phyloP scores from a whole-genome alignment of 805 yeast genomes.

The Teunomyces stri region DNA sequence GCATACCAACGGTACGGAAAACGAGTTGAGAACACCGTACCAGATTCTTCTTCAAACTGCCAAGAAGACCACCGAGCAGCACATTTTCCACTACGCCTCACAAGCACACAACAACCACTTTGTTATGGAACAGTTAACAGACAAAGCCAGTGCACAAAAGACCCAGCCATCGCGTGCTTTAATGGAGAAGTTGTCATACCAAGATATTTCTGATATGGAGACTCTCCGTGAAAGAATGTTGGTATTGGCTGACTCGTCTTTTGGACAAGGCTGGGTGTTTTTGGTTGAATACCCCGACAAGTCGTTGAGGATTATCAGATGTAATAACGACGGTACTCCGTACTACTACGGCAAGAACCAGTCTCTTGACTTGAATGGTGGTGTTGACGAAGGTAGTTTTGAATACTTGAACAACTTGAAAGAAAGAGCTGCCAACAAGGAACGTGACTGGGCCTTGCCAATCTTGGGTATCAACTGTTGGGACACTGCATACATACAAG shows the following conservation, averaged over 20 bases:
- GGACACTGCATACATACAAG: slow-evolving; percentile 85
- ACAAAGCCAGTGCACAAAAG: slow-evolving; percentile 27
- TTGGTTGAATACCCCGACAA: slow-evolving; percentile 66
- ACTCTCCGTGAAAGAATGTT: slow-evolving; percentile 50
- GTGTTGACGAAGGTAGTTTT: slow-evolving; percentile 55
- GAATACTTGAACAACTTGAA: slow-evolving; percentile 44
- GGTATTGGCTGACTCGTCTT: slow-evolving; percentile 48
- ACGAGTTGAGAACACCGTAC: slow-evolving; percentile 74
- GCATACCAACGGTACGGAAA: slow-evolving; percentile 72
- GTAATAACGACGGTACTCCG: slow-evolving; percentile 78
- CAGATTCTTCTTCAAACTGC: slow-evolving; percentile 68
- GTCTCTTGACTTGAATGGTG: slow-evolving; percentile 71
- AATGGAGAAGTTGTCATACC: slow-evolving; percentile 35
- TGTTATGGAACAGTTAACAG: slow-evolving; percentile 63
- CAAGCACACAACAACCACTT: slow-evolving; percentile 92
- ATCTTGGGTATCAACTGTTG: slow-evolving; percentile 77
- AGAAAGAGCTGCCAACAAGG: slow-evolving; percentile 37
- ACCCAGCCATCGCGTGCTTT: slow-evolving; percentile 39
- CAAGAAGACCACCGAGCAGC: slow-evolving; percentile 60
- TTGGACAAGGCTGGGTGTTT: slow-evolving; percentile 76
- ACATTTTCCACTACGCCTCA: slow-evolving; percentile 82
- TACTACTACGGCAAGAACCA: slow-evolving; percentile 69
- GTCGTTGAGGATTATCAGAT: slow-evolving; percentile 49
- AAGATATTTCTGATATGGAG: slow-evolving; percentile 42
- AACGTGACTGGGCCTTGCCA: slow-evolving; percentile 66